Percentiles rank a stretch among this genome's conserved stretches.
These are phyloP conservation scores for Schwanniomyces etchellsii DNA, from an alignment of 1,139 yeast species.

Conservation along the genomic window DNA sequence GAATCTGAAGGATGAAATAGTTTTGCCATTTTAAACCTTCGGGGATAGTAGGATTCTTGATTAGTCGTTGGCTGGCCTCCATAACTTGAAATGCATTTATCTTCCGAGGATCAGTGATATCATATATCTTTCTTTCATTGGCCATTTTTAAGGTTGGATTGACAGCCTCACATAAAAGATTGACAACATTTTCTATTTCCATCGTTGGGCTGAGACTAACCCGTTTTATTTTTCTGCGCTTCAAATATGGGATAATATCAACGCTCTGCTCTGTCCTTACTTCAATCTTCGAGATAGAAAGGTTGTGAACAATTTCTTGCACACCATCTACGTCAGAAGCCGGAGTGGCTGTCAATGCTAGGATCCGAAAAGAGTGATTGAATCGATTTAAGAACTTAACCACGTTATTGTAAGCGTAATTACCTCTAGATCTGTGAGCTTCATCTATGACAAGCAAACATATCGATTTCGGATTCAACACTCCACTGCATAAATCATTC, in stretches of 20 bases:
- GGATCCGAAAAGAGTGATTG: constrained; percentile 61
- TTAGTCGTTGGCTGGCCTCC: constrained; percentile 58
- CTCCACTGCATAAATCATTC: constrained; percentile 74
- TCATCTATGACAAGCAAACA: constrained; percentile 85
- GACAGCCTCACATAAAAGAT: constrained; percentile 44
- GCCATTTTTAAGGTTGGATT: constrained; percentile 63
- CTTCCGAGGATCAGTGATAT: constrained; percentile 55
- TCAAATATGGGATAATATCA: constrained; percentile 78
- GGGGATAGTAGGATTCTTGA: constrained; percentile 46
- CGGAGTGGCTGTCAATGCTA: constrained; percentile 96
- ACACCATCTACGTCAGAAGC: constrained; percentile 84
- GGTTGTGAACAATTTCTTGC: constrained; percentile 72
- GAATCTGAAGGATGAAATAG: constrained; percentile 52
- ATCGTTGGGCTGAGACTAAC: constrained; percentile 48
- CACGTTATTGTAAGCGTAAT: constrained; percentile 83
- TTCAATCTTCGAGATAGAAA: constrained; percentile 72
- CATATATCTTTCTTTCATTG: constrained; percentile 56
- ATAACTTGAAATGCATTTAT: constrained; percentile 71
- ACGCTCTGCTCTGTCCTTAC: constrained; percentile 79
- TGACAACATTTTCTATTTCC: constrained; percentile 50
- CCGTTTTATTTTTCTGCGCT: constrained; percentile 58
- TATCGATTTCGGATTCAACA: constrained; percentile 67
- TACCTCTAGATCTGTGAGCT: constrained; percentile 91
- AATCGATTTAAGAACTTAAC: constrained; percentile 60
- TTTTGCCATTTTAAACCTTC: constrained; percentile 73